Percentiles rank a stretch among this genome's conserved stretches.
Conservation (phyloP, 2,329 filamentous ascomycete genomes). For the Alternaria infectoria region DNA sequence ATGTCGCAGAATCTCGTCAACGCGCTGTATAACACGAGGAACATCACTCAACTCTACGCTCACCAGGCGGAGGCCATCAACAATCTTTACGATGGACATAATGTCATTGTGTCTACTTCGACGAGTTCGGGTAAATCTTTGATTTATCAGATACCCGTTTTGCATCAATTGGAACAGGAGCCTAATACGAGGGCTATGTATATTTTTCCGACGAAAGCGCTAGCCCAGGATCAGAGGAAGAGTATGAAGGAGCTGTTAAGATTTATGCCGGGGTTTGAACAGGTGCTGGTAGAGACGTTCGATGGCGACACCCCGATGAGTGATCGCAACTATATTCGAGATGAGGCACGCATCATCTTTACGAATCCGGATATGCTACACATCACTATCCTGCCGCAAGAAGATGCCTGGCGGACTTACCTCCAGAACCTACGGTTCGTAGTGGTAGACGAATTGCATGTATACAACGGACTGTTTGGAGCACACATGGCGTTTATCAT, state of each 20-base stretch:
- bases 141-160: constrained; percentile 95
- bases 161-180: constrained; percentile 84
- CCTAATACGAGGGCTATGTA: constrained; percentile 85
- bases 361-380: constrained; percentile 99
- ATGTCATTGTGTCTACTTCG: constrained; percentile 92
- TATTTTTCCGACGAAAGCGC: constrained; percentile 95
- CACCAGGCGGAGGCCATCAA: constrained; percentile 97
- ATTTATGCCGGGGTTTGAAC: constrained; percentile 79
- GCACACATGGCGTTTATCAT: constrained; percentile 95
- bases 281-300: constrained; percentile 86
- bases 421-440: constrained; percentile 90
- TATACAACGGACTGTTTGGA: constrained; percentile 94
- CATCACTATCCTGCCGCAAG: constrained; percentile 89
- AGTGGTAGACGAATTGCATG: constrained; percentile 84
- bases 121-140: constrained; percentile 96
- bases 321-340: constrained; percentile 78
- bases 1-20: constrained; percentile 94
- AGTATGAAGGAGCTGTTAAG: constrained; percentile 84
- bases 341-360: constrained; percentile 91
- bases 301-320: constrained; percentile 91
- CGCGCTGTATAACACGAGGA: constrained; percentile 88
- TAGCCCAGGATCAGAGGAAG: constrained; percentile 91
- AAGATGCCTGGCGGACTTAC: constrained; percentile 86
- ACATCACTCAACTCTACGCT: constrained; percentile 84
- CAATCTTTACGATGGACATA: constrained; percentile 76